A percentile compares a stretch with the other conserved stretches of the same genome.
Evolutionary conservation across 495 filamentous ascomycete species (phyloP).

Genomic region (Corynascus novoguineensis): DNA sequence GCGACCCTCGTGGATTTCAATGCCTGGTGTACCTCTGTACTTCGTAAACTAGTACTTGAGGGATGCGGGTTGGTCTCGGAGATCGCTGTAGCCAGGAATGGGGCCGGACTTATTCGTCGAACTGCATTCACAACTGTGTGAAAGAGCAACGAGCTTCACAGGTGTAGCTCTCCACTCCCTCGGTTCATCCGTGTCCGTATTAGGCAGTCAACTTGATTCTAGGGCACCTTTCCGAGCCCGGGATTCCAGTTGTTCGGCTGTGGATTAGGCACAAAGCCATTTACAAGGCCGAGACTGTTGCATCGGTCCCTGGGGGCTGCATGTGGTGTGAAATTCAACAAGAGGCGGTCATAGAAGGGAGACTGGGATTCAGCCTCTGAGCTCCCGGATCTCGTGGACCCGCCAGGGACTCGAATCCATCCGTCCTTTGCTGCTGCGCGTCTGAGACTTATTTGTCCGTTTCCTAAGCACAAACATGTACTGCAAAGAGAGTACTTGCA

Average conservation of each 20-base stretch:
- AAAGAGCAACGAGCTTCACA: background rate
- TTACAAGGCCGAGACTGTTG: constrained; percentile 5
- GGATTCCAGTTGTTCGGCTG: background rate
- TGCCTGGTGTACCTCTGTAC: too few species aligned
- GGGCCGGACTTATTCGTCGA: constrained; percentile 7
- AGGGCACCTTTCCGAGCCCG: background rate
- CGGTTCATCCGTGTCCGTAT: constrained; percentile 7
- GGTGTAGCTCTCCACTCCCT: background rate
- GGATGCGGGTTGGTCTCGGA: background rate
- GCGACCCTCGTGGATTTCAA: constrained; percentile 2
- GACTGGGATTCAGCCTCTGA: background rate
- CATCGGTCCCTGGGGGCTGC: background rate
- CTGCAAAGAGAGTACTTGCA: background rate
- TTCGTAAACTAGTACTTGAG: too few species aligned
- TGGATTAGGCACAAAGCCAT: background rate
- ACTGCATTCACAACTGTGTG: background rate
- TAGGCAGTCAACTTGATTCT: constrained; percentile 10
- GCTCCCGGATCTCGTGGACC: background rate
- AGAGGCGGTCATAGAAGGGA: constrained; percentile 13
- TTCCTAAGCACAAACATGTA: too few species aligned
- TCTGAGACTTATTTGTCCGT: background rate
- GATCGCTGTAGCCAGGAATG: constrained; percentile 3
- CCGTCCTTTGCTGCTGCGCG: background rate
- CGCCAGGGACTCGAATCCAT: background rate
- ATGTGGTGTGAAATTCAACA: constrained; percentile 2